Conservation (phyloP, 2,329 filamentous ascomycete species). For the Gnomoniopsis smithogilvyi region DNA sequence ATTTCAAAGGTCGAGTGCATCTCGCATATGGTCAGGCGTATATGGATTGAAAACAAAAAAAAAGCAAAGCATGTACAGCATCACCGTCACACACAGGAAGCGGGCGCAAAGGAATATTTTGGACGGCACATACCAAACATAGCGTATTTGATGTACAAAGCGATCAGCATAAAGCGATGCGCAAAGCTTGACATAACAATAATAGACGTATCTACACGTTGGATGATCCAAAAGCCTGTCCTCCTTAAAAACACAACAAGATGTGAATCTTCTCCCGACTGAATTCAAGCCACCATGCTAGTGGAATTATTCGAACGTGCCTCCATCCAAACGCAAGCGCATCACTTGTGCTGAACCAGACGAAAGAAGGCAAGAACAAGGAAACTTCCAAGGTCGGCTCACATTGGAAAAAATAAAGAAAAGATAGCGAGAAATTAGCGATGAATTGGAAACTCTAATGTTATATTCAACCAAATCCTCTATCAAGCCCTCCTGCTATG, state of each 20-base stretch:
- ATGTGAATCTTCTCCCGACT: no score
- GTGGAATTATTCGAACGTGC: no score
- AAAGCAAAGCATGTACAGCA: not conserved
- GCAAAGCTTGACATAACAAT: not conserved
- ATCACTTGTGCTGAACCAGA: no score
- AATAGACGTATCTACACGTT: conserved; percentile 2
- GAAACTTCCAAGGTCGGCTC: not conserved
- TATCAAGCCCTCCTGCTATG: conserved; percentile 12
- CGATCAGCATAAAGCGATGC: not conserved
- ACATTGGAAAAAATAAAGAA: not conserved
- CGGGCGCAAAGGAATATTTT: not conserved
- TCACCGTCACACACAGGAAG: not conserved
- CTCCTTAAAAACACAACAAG: no score
- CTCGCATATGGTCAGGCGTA: not conserved
- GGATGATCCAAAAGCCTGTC: not conserved
- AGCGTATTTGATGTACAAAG: not conserved
- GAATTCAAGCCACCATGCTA: no score
- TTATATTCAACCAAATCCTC: conserved; percentile 8
- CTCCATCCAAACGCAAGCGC: no score
- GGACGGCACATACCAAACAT: not conserved
- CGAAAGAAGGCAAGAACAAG: no score
- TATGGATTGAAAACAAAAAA: not conserved
- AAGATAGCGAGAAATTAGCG: not conserved
- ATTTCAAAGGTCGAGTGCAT: not conserved
- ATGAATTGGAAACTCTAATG: not conserved